Evolutionary conservation across 305 asterid genomes (phyloP).

Genomic region (Solanum aculeatissimum): DNA sequence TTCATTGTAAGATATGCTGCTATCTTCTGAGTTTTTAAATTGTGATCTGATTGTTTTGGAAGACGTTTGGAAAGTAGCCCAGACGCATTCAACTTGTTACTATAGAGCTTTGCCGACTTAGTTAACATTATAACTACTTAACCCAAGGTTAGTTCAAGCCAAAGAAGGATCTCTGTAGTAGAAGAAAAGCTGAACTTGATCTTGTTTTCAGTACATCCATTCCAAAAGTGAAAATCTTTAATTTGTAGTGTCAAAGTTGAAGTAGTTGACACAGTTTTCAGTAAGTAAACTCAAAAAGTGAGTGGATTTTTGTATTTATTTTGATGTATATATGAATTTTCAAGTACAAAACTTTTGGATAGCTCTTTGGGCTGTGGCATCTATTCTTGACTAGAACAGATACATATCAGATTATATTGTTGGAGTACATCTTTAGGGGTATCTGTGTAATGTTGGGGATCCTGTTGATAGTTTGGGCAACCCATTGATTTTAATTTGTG

Average conservation of each 20-base stretch:
- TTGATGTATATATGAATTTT: neutral
- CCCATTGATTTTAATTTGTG: neutral
- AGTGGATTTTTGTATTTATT: neutral
- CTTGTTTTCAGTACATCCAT: neutral
- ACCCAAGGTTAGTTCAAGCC: neutral
- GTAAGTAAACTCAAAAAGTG: neutral
- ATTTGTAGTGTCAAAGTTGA: neutral
- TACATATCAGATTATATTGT: neutral
- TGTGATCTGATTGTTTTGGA: neutral
- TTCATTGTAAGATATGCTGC: neutral
- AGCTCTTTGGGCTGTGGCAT: neutral
- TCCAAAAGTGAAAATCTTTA: neutral
- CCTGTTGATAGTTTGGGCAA: neutral
- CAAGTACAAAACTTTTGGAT: neutral
- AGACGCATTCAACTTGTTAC: neutral
- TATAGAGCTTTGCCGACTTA: neutral
- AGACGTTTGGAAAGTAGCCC: neutral
- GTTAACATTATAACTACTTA: neutral
- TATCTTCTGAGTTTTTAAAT: neutral
- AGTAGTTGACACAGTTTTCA: neutral
- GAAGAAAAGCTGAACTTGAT: neutral
- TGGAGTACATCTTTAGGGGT: neutral
- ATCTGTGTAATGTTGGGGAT: neutral
- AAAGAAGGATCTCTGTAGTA: neutral
- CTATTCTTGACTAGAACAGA: neutral